Percentiles rank a stretch among this genome's conserved stretches.
These are phyloP conservation scores for Pythium grandisporangium DNA, from an alignment of 352 stramenopile species.

Conservation along the genomic window DNA sequence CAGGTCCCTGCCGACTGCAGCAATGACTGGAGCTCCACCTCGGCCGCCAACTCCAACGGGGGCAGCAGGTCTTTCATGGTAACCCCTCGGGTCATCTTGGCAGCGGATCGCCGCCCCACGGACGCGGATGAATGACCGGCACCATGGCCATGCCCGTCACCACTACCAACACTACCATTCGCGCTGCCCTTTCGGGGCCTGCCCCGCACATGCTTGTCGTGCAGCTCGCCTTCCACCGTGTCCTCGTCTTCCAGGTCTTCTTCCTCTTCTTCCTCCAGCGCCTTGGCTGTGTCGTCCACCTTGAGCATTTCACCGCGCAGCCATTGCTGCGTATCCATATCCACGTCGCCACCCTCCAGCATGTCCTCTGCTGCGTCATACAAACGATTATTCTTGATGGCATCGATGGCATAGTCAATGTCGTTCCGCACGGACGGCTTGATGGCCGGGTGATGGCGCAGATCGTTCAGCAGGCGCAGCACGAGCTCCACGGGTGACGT, in stretches of 20 bases:
- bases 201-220: too few species aligned
- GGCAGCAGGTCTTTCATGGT: slow-evolving; percentile 65
- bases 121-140: slow-evolving; percentile 9
- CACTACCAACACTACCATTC: too few species aligned
- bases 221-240: too few species aligned
- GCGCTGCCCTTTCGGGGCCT: too few species aligned
- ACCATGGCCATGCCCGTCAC: neutral
- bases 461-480: slow-evolving; percentile 57
- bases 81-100: slow-evolving; percentile 19
- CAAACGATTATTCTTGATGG: slow-evolving; percentile 80
- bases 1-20: slow-evolving; percentile 42
- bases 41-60: slow-evolving; percentile 37
- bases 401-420: slow-evolving; percentile 75
- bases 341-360: slow-evolving; percentile 47
- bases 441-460: slow-evolving; percentile 70
- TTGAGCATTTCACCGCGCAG: slow-evolving; percentile 68
- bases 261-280: slow-evolving; percentile 21
- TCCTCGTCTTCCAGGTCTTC: neutral
- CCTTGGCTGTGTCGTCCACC: slow-evolving; percentile 55
- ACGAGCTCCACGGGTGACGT: slow-evolving; percentile 77
- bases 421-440: slow-evolving; percentile 36
- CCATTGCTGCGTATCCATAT: slow-evolving; percentile 82
- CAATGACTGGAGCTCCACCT: slow-evolving; percentile 66
- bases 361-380: slow-evolving; percentile 77
- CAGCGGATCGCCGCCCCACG: too few species aligned